Evolutionary conservation across 2,329 filamentous ascomycete genomes (phyloP).

Genomic region (Sarocladiaceae sp.): DNA sequence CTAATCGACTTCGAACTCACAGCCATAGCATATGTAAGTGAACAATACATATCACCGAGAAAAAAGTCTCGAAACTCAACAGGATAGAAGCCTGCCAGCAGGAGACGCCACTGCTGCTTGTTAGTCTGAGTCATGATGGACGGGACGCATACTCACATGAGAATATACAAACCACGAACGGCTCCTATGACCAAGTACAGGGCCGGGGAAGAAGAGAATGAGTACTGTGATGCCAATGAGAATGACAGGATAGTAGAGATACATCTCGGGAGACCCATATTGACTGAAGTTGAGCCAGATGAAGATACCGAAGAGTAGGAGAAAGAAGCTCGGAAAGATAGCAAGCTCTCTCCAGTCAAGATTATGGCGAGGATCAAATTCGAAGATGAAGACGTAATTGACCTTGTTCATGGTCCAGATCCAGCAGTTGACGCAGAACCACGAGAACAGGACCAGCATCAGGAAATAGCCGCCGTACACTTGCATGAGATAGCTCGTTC

Average conservation of each 20-base stretch:
- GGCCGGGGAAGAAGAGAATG: slow-evolving; percentile 70
- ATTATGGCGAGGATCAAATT: slow-evolving; percentile 81
- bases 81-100: slow-evolving; percentile 80
- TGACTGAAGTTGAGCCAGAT: slow-evolving; percentile 85
- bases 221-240: slow-evolving; percentile 62
- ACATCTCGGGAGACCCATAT: slow-evolving; percentile 61
- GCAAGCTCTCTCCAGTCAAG: slow-evolving; percentile 85
- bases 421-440: slow-evolving; percentile 83
- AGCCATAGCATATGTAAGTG: slow-evolving; percentile 81
- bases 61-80: slow-evolving; percentile 98
- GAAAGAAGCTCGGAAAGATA: slow-evolving; percentile 80
- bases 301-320: slow-evolving; percentile 70
- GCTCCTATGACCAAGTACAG: slow-evolving; percentile 66
- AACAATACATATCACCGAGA: slow-evolving; percentile 95
- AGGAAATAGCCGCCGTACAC: slow-evolving; percentile 92
- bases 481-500: slow-evolving; percentile 70
- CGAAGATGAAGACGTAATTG: slow-evolving; percentile 95
- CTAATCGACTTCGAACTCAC: slow-evolving; percentile 43
- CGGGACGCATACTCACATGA: too few relatives aligned
- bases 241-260: slow-evolving; percentile 79
- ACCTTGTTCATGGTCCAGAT: slow-evolving; percentile 80
- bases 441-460: slow-evolving; percentile 67
- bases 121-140: too few relatives aligned
- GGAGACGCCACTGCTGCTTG: slow-evolving; percentile 77
- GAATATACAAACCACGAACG: slow-evolving; percentile 84